Conservation (phyloP, 2,329 filamentous ascomycete species). For the Alternaria triticina region DNA sequence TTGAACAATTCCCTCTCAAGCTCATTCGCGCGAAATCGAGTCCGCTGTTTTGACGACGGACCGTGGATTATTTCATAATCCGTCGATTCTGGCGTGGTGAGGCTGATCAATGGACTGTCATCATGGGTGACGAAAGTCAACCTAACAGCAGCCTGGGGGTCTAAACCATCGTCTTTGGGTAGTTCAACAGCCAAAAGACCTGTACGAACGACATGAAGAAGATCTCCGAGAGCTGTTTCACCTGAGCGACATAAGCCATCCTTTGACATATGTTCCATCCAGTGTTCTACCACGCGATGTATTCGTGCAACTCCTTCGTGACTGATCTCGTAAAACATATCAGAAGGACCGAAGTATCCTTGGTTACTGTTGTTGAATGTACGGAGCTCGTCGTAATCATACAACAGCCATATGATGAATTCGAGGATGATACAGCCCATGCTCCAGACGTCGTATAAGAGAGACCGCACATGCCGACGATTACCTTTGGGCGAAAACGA, state of each 20-base stretch:
- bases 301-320: not conserved
- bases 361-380: not conserved
- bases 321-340: not conserved
- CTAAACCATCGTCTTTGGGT: too few species aligned
- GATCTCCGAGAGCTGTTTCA: conserved; percentile 1
- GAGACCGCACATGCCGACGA: conserved; percentile 11
- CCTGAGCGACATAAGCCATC: not conserved
- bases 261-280: conserved; percentile 8
- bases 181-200: conserved; percentile 1
- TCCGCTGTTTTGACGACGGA: too few species aligned
- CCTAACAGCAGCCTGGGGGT: too few species aligned
- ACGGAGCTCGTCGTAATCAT: conserved; percentile 4
- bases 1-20: too few species aligned
- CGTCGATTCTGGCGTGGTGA: too few species aligned
- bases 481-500: not conserved
- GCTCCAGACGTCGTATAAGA: conserved; percentile 30
- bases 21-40: too few species aligned
- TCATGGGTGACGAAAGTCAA: too few species aligned
- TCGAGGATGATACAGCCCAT: conserved; percentile 34
- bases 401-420: conserved; percentile 28
- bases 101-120: too few species aligned
- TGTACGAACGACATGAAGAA: conserved; percentile 5
- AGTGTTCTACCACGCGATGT: not conserved
- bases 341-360: not conserved
- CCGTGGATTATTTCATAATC: too few species aligned